phyloP scores from a whole-genome alignment of 179 eudicot species.

The Patellifolia procumbens region DNA sequence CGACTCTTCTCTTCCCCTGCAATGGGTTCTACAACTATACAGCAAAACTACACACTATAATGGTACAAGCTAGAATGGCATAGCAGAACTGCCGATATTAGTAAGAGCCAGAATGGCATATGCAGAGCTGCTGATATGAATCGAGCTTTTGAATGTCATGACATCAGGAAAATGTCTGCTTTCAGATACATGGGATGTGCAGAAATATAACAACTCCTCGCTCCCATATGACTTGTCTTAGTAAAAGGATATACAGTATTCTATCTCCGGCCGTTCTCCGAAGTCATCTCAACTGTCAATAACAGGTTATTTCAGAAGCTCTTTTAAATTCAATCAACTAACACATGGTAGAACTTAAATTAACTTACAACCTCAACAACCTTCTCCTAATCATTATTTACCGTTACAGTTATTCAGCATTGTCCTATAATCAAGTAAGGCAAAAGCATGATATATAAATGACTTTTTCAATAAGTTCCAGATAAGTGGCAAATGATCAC shows the following conservation, averaged over 20 bases:
- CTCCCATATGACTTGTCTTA: slow-evolving; percentile 24
- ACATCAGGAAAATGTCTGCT: slow-evolving; percentile 22
- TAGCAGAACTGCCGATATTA: slow-evolving; percentile 9
- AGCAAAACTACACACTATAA: slow-evolving; percentile 31
- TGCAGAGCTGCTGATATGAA: slow-evolving; percentile 12
- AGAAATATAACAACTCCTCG: slow-evolving; percentile 11
- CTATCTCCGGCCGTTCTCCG: slow-evolving; percentile 19
- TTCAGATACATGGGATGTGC: slow-evolving; percentile 18
- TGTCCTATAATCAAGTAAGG: slow-evolving; percentile 33
- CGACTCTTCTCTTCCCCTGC: slow-evolving; percentile 18
- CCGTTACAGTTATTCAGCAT: slow-evolving; percentile 30
- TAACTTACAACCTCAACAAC: slow-evolving; percentile 18
- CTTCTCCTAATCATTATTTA: slow-evolving; percentile 24
- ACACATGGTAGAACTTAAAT: neutral
- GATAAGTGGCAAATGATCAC: slow-evolving; percentile 6
- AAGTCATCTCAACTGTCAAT: slow-evolving; percentile 31
- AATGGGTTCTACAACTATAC: slow-evolving; percentile 37
- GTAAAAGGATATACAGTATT: slow-evolving; percentile 22
- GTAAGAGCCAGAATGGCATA: slow-evolving; percentile 4
- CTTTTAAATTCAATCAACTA: slow-evolving; percentile 4
- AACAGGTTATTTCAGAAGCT: slow-evolving; percentile 27
- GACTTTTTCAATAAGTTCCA: neutral
- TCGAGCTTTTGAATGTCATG: slow-evolving; percentile 10
- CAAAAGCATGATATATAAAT: slow-evolving; percentile 17
- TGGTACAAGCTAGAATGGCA: slow-evolving; percentile 27